A percentile compares a stretch with the other conserved stretches of the same genome.
Evolutionary conservation across 305 asterid genomes (phyloP).

Genomic region (Solanum hybrid): DNA sequence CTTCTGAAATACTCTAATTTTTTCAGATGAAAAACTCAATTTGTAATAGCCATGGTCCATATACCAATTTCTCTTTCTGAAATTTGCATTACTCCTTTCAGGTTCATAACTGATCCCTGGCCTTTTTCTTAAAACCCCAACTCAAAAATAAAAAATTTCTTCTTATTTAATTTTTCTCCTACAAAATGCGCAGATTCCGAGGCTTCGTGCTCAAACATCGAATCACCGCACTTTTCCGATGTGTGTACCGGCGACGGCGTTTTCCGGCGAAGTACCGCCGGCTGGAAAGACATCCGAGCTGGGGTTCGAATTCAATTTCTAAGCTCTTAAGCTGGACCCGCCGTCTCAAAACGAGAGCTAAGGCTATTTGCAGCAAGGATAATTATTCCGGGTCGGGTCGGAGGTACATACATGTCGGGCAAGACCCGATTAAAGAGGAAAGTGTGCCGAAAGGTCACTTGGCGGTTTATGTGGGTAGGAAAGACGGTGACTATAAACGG

Average conservation of each 20-base stretch:
- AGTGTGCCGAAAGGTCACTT: conserved; percentile 58
- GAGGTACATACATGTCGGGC: conserved; percentile 39
- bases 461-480: conserved; percentile 82
- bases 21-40: neutral
- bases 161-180: neutral
- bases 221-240: conserved; percentile 44
- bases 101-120: conserved; percentile 66
- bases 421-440: conserved; percentile 27
- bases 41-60: conserved; percentile 30
- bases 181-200: conserved; percentile 36
- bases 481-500: conserved; percentile 58
- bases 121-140: conserved; percentile 39
- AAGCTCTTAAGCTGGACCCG: conserved; percentile 38
- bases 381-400: conserved; percentile 8
- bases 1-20: neutral
- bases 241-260: conserved; percentile 25
- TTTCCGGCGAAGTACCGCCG: conserved; percentile 22
- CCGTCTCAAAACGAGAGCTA: conserved; percentile 36
- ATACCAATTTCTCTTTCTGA: conserved; percentile 49
- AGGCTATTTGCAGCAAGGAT: conserved; percentile 27
- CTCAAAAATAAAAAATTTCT: neutral
- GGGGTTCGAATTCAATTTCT: conserved; percentile 24
- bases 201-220: conserved; percentile 62
- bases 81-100: conserved; percentile 46
- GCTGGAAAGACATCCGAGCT: conserved; percentile 7